Evolutionary conservation across 1,284 basidiomycete genomes (phyloP).

Genomic region (Thelephora terrestris): DNA sequence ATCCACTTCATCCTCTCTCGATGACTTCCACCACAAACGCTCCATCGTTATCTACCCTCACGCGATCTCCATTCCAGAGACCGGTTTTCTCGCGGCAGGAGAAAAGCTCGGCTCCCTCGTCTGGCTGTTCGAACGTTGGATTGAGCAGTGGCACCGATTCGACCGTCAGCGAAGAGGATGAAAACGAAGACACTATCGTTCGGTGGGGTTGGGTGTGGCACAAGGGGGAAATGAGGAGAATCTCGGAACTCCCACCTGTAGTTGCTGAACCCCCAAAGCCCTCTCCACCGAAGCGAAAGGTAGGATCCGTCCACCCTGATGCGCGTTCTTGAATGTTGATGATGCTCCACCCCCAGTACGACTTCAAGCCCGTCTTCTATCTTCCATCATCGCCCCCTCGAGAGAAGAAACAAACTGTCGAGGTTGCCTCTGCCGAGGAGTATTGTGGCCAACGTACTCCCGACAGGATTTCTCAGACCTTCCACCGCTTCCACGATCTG

Average conservation of each 20-base stretch:
- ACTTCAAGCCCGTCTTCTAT: neutral
- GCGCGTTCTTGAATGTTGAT: neutral
- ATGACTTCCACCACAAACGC: no score
- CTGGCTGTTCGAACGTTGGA: neutral
- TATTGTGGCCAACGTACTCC: neutral
- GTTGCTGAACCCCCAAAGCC: neutral
- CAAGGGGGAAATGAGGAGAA: slow-evolving; percentile 1
- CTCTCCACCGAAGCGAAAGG: neutral
- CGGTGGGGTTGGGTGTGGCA: slow-evolving; percentile 1
- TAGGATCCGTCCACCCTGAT: neutral
- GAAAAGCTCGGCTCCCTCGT: no score
- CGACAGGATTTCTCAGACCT: neutral
- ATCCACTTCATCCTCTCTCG: no score
- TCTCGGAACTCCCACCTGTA: neutral
- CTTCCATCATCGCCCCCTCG: neutral
- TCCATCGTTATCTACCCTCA: no score
- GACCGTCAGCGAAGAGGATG: neutral
- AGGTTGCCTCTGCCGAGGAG: neutral
- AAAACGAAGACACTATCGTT: slow-evolving; percentile 1
- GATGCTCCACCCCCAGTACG: neutral
- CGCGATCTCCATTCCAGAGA: no score
- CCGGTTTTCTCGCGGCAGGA: no score
- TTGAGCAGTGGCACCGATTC: neutral
- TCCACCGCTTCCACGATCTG: neutral
- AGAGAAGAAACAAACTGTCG: neutral